These are phyloP conservation scores for Tolypocladium sp. DNA, from an alignment of 2,329 filamentous ascomycete genomes.

Conservation along the genomic window DNA sequence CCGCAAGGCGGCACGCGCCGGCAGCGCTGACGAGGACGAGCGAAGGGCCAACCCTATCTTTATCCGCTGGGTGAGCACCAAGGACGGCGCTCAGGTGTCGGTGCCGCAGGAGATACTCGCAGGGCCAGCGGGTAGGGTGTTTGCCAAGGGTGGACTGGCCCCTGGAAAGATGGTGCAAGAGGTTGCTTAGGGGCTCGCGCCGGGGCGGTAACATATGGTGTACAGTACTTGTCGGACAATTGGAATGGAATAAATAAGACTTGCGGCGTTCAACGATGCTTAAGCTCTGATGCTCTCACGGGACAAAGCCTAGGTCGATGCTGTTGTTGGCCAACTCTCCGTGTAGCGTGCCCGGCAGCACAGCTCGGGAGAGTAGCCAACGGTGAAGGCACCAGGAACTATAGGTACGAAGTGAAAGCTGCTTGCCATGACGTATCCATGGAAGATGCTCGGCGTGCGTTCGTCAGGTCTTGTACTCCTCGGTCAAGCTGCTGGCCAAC, in stretches of 20 bases:
- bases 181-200: conserved; percentile 27
- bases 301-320: background rate
- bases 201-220: background rate
- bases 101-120: conserved; percentile 61
- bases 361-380: background rate
- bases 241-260: background rate
- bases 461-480: background rate
- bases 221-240: background rate
- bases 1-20: conserved; percentile 40
- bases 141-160: conserved; percentile 27
- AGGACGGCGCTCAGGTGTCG: conserved; percentile 51
- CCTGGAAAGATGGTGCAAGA: conserved; percentile 46
- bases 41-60: conserved; percentile 51
- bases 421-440: background rate
- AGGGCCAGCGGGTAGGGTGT: conserved; percentile 51
- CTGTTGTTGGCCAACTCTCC: background rate
- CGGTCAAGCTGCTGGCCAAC: background rate
- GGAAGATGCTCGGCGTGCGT: background rate
- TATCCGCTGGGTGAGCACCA: conserved; percentile 62
- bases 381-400: background rate
- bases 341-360: background rate
- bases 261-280: background rate
- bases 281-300: background rate
- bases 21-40: conserved; percentile 35
- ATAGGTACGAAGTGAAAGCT: background rate